Evolutionary conservation across 768 basidiomycete species (phyloP).

Genomic region (Russula lepida): DNA sequence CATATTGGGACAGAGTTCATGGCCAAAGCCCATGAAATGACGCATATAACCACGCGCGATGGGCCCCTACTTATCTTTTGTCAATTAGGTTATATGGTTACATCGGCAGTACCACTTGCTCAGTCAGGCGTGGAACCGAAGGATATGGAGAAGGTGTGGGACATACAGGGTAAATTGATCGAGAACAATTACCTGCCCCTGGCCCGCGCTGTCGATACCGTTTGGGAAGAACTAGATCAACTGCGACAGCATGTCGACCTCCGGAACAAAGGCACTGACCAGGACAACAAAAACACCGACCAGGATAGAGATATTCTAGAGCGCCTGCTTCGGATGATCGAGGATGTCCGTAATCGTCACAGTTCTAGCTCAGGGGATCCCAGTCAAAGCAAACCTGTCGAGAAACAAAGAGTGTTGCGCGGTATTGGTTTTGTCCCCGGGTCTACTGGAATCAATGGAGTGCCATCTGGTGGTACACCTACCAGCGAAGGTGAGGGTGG

Average conservation of each 20-base stretch:
- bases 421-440: background rate
- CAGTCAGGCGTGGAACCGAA: background rate
- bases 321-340: too few species aligned
- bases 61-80: slow-evolving; percentile 9
- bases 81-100: background rate
- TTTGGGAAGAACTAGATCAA: background rate
- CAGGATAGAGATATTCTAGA: background rate
- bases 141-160: slow-evolving; percentile 1
- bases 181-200: background rate
- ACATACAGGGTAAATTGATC: background rate
- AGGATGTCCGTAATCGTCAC: background rate
- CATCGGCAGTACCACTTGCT: background rate
- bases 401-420: background rate
- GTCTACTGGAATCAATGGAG: too few species aligned
- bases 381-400: too few species aligned
- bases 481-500: too few species aligned
- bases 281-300: background rate
- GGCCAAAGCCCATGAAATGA: background rate
- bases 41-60: background rate
- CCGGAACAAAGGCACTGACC: too few species aligned
- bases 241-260: background rate
- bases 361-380: too few species aligned
- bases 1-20: background rate
- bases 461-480: too few species aligned
- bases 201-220: background rate